A percentile compares a stretch with the other conserved stretches of the same genome.
Conservation (phyloP, 352 stramenopile species). For the Phytophthora colocasiae region DNA sequence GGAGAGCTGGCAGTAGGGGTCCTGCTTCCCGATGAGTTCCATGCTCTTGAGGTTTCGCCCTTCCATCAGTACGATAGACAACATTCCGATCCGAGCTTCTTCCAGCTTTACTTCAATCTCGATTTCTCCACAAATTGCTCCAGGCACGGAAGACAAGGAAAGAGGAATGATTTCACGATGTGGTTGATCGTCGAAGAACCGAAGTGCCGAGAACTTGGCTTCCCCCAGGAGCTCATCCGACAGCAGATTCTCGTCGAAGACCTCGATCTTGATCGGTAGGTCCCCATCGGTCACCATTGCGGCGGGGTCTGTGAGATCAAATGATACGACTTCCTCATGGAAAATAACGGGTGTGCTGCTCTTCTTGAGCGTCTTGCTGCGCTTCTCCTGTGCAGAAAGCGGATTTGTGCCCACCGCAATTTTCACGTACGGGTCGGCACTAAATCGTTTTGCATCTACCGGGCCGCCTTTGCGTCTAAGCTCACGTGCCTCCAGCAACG, state of each 20-base stretch:
- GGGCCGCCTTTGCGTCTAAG: constrained; percentile 65
- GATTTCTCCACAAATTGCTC: constrained; percentile 56
- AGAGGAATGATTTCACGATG: constrained; percentile 73
- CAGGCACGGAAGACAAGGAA: constrained; percentile 36
- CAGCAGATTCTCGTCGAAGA: constrained; percentile 91
- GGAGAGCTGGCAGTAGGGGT: constrained; percentile 91
- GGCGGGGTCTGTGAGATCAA: constrained; percentile 84
- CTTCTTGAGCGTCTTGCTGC: constrained; percentile 89
- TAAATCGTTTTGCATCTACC: constrained; percentile 70
- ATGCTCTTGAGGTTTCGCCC: constrained; percentile 91
- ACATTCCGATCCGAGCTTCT: constrained; percentile 83
- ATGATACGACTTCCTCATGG: constrained; percentile 82
- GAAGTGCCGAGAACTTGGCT: constrained; percentile 72
- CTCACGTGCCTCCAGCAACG: constrained; percentile 68
- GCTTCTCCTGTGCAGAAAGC: constrained; percentile 69
- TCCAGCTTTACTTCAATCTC: constrained; percentile 80
- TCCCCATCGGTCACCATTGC: constrained; percentile 78
- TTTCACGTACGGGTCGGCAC: constrained; percentile 85
- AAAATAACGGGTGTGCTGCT: constrained; percentile 82
- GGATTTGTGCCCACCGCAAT: constrained; percentile 77
- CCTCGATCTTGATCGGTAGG: constrained; percentile 73
- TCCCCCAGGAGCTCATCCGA: constrained; percentile 87
- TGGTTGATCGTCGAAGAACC: constrained; percentile 76
- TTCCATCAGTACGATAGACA: constrained; percentile 88
- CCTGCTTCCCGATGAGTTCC: constrained; percentile 91